Evolutionary conservation across 805 yeast genomes (phyloP).

Genomic region (Hanseniaspora vineae): DNA sequence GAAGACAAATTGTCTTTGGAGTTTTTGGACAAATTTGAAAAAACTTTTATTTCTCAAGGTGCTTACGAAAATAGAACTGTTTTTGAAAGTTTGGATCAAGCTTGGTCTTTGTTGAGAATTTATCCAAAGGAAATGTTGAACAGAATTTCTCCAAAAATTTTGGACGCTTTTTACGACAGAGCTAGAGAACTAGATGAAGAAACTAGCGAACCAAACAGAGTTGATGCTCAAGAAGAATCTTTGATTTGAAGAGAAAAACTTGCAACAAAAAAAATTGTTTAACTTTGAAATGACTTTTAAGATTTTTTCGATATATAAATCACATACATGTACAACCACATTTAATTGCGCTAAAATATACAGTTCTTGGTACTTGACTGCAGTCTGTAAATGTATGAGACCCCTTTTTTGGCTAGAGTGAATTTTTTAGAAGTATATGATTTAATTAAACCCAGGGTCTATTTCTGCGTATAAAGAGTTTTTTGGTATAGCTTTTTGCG

Average conservation of each 20-base stretch:
- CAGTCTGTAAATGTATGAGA: too few species aligned
- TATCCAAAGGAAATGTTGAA: conserved; percentile 98
- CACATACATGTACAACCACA: not conserved
- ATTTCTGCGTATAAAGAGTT: too few species aligned
- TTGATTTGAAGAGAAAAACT: conserved; percentile 10
- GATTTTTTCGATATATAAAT: not conserved
- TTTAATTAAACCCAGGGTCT: too few species aligned
- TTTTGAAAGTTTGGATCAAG: conserved; percentile 92
- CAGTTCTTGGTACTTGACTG: too few species aligned
- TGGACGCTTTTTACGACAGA: conserved; percentile 91
- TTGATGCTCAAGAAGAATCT: conserved; percentile 29
- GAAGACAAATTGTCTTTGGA: conserved; percentile 97
- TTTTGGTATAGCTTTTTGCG: too few species aligned
- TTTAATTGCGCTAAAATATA: not conserved
- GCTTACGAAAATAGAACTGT: conserved; percentile 92
- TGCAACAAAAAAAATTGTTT: too few species aligned
- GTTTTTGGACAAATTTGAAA: conserved; percentile 95
- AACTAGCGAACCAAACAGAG: conserved; percentile 3
- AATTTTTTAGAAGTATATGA: too few species aligned
- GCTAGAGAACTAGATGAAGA: conserved; percentile 54
- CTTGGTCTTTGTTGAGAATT: conserved; percentile 95
- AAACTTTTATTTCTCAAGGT: conserved; percentile 90
- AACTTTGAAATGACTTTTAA: not conserved
- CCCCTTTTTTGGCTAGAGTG: too few species aligned
- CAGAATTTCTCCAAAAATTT: conserved; percentile 95